Evolutionary conservation across 208 protist species (phyloP).

Genomic region (Phytomonas sp.): DNA sequence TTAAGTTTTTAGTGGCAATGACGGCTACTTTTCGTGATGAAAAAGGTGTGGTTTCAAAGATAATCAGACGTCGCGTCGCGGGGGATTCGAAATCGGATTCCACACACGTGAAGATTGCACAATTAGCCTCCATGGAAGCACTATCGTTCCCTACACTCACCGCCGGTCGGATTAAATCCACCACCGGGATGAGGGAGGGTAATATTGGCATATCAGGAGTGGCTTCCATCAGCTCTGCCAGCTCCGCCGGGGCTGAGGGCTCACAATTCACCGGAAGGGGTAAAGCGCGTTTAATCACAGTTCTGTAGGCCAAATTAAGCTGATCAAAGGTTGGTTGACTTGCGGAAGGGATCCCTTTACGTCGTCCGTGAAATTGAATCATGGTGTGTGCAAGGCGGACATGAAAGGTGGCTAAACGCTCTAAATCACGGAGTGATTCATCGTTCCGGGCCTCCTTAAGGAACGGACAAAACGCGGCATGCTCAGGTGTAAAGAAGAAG

Average conservation of each 20-base stretch:
- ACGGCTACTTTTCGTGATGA: slow-evolving; percentile 56
- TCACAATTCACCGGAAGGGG: slow-evolving; percentile 60
- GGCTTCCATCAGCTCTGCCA: slow-evolving; percentile 49
- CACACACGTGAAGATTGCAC: slow-evolving; percentile 62
- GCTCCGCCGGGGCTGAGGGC: slow-evolving; percentile 56
- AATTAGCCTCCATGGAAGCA: slow-evolving; percentile 27
- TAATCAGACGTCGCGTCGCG: slow-evolving; percentile 37
- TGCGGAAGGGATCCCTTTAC: slow-evolving; percentile 8
- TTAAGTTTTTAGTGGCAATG: slow-evolving; percentile 54
- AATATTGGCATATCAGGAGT: slow-evolving; percentile 39
- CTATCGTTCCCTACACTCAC: not conserved
- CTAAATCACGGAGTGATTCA: not conserved
- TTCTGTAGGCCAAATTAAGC: slow-evolving; percentile 35
- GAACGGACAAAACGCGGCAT: slow-evolving; percentile 18
- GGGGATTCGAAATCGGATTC: slow-evolving; percentile 65
- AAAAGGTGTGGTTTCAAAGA: slow-evolving; percentile 45
- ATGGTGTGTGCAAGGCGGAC: slow-evolving; percentile 25
- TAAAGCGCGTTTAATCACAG: slow-evolving; percentile 50
- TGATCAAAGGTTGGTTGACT: slow-evolving; percentile 26
- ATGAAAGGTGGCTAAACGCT: not conserved
- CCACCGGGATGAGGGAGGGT: slow-evolving; percentile 69
- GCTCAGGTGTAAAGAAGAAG: slow-evolving; percentile 18
- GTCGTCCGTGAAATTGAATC: slow-evolving; percentile 31
- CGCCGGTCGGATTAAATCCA: slow-evolving; percentile 54
- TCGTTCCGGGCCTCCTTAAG: not conserved